These are phyloP conservation scores for Ciborinia camelliae DNA, from an alignment of 2,329 filamentous ascomycete species.

Conservation along the genomic window DNA sequence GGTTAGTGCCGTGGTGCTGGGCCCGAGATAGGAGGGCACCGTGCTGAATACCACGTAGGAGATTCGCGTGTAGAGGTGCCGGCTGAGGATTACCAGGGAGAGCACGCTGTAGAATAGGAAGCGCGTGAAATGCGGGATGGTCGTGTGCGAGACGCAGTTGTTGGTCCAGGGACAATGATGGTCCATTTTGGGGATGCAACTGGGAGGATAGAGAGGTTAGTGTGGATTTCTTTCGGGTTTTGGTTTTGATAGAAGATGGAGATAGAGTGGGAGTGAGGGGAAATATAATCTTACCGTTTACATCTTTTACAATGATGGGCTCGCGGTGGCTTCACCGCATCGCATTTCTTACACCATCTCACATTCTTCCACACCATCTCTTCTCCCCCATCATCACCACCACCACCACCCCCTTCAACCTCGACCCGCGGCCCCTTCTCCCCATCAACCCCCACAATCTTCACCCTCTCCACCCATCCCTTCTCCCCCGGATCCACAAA, in stretches of 20 bases:
- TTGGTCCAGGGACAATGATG: slow-evolving; percentile 83
- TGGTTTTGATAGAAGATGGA: background rate
- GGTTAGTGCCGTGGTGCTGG: slow-evolving; percentile 55
- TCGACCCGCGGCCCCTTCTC: slow-evolving; percentile 27
- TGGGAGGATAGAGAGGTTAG: slow-evolving; percentile 30
- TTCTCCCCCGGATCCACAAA: slow-evolving; percentile 57
- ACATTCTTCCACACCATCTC: slow-evolving; percentile 27
- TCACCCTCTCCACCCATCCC: slow-evolving; percentile 31
- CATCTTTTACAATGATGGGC: slow-evolving; percentile 81
- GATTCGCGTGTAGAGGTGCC: slow-evolving; percentile 58
- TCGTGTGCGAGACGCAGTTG: slow-evolving; percentile 80
- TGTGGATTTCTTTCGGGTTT: background rate
- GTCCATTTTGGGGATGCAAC: slow-evolving; percentile 77
- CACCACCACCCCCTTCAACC: slow-evolving; percentile 21
- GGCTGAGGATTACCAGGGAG: slow-evolving; percentile 58
- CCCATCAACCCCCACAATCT: background rate
- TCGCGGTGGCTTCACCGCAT: slow-evolving; percentile 68
- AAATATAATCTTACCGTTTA: slow-evolving; percentile 55
- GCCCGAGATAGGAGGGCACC: slow-evolving; percentile 72
- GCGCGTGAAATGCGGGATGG: slow-evolving; percentile 77
- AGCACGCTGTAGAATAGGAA: slow-evolving; percentile 67
- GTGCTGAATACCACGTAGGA: slow-evolving; percentile 61
- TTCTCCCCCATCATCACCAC: slow-evolving; percentile 19
- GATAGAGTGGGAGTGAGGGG: background rate
- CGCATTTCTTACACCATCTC: slow-evolving; percentile 74